phyloP scores from a whole-genome alignment of 306 rosid genomes.

The Oxytropis ochrocephala region DNA sequence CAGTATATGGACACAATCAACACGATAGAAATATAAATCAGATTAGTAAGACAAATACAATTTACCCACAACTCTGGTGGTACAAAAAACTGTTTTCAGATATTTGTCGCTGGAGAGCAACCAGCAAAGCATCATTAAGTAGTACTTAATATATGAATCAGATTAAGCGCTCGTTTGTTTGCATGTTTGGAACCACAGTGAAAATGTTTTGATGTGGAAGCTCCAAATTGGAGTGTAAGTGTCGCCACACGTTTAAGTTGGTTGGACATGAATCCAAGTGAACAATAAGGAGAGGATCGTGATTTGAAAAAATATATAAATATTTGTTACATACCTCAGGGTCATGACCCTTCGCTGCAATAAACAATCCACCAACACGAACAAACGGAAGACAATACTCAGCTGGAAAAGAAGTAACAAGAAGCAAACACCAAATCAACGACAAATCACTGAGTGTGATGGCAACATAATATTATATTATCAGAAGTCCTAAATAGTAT shows the following conservation, averaged over 20 bases:
- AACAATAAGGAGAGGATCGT: background rate
- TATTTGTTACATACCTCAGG: constrained; percentile 51
- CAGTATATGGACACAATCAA: background rate
- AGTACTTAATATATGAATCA: background rate
- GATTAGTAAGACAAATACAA: background rate
- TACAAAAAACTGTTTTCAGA: background rate
- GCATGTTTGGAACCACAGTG: no score
- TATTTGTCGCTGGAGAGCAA: background rate
- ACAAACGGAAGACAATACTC: constrained; percentile 93
- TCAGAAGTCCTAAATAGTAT: constrained; percentile 2
- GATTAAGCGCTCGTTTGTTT: no score
- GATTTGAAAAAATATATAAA: constrained; percentile 3
- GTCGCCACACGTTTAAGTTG: no score
- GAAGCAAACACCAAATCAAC: constrained; percentile 5
- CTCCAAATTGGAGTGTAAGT: no score
- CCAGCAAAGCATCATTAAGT: background rate
- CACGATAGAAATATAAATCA: background rate
- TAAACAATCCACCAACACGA: constrained; percentile 79
- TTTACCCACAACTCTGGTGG: constrained; percentile 2
- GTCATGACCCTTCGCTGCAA: constrained; percentile 84
- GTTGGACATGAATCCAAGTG: no score
- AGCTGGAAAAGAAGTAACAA: constrained; percentile 46
- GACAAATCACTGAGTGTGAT: background rate
- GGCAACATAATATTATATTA: background rate
- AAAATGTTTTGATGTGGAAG: no score